Base-by-base conservation (phyloP, 73 alveolate genomes). In the Paramecium primaurelia region DNA sequence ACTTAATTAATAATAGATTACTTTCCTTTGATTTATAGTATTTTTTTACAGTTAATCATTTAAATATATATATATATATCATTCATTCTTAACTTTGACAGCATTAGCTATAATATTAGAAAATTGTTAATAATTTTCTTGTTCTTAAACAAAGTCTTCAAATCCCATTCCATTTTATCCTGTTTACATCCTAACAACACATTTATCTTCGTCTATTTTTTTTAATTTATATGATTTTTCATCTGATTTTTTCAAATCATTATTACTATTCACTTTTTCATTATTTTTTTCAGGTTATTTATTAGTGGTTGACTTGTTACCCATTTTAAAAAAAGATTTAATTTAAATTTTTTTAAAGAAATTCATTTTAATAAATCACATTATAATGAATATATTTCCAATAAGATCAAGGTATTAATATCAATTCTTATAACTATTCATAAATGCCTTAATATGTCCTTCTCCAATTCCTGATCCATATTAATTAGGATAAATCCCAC, bases 401-500 rank as follows among this genome's bases (percentile, higher is more conserved):
- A 7, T 38, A 7, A 40, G 1, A 40, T 40, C 49, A 40, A 40
- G 47, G n/a, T 8, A 40, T 14, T 12, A 49, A 14, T 11, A 11
- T 54, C 69, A 54, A 16, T 54, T 4, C 9, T 54, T 54, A 54
- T 54, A 54, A 54, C 69, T 4, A 18, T 68, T 12, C 32, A 54
- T 36, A 75, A 75, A 75, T n/a, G 68, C 22, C 18, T 32, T 75
- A 22, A 75, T 32, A 75, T 75, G 88, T 36, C 88, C 88, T 40
- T 75, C 64, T 34, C 88, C 88, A 22, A 75, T 7, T 37, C 88
- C 88, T 12, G 68, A 37, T 6, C 59, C 59, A 10, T 32, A 40
- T 26, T 75, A 4, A 75, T 75, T 75, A 8, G 88, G 88, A 75
- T 75, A 75, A 60, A 75, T 75, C 9, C 88, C 88, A 37, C 20